phyloP scores from a whole-genome alignment of 2,329 filamentous ascomycete species.

The Diaporthe citrichinensis region DNA sequence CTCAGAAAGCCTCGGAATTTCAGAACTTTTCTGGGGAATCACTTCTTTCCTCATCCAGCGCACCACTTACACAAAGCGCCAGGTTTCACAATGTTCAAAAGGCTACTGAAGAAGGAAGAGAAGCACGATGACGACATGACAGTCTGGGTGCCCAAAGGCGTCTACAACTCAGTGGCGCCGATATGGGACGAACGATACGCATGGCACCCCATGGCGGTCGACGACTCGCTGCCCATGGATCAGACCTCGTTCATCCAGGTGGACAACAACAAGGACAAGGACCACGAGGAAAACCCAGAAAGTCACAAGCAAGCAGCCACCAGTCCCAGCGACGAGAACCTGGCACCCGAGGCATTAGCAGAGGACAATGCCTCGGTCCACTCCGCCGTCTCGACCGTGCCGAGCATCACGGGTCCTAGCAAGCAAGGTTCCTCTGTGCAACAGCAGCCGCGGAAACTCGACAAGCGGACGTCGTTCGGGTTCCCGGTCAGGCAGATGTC shows the following conservation, averaged over 20 bases:
- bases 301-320: background rate
- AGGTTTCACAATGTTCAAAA: background rate
- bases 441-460: background rate
- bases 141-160: constrained; percentile 14
- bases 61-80: background rate
- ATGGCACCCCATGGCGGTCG: constrained; percentile 10
- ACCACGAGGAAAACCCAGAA: background rate
- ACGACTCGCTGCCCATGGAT: constrained; percentile 8
- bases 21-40: background rate
- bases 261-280: background rate
- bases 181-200: constrained; percentile 19
- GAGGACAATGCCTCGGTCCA: constrained; percentile 15
- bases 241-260: constrained; percentile 14
- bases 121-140: constrained; percentile 22
- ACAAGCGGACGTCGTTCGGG: constrained; percentile 16
- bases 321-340: background rate
- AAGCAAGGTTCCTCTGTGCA: background rate
- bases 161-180: constrained; percentile 13
- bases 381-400: constrained; percentile 16
- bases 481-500: constrained; percentile 19
- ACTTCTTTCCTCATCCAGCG: background rate
- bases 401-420: background rate
- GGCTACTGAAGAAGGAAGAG: constrained; percentile 17
- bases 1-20: background rate
- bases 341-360: background rate